Base-by-base conservation (phyloP, 257 asterid genomes). In the Striga asiatica region DNA sequence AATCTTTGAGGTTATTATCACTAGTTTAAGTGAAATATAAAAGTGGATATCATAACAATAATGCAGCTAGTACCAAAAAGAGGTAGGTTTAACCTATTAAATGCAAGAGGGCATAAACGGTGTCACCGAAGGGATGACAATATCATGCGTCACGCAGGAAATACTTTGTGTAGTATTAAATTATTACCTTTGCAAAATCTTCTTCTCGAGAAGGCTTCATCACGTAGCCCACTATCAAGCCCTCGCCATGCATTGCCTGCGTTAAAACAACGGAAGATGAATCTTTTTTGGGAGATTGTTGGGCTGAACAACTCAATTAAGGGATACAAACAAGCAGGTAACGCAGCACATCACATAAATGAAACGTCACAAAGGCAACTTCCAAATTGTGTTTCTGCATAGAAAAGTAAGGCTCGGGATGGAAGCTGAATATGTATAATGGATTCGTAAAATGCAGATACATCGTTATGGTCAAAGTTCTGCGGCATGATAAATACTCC, bases 141-240 rank as follows among this genome's bases (percentile, higher is more conserved):
- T 21, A 49, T 49, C 51, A 55, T 46, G 31, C 12, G 35, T 38
- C 55, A 53, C 29, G 32, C 45, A 24, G 47, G 58, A 24, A 54
- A 65, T 45, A 43, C 34, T 39, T 25, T 53, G 50, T 35, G 32
- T 29, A 51, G 5, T 13, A 37, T 31, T 27, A 59, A 4, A 35
- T 43, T 54, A 63, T 57, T 62, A 87, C 97, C 94, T 92, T 88
- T 25, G 85, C 85, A 79, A 92, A 92, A 75, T 92, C 98, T 77
- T 82, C 86, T 81, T 78, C 95, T 31, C 97, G 95, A 50, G 98
- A 92, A 75, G 85, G 83, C 76, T 92, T 92, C 98, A 92, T 92
- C 54, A 75, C 81, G 56, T 84, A 92, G 54, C 91, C 98, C 63
- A 92, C 87, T 21, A 58, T 63, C 72, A 73, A 64, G 77, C 61